Percentiles rank a stretch among this genome's conserved stretches.
Conservation (phyloP, 1,284 basidiomycete genomes). For the Puccinia sorghi region DNA sequence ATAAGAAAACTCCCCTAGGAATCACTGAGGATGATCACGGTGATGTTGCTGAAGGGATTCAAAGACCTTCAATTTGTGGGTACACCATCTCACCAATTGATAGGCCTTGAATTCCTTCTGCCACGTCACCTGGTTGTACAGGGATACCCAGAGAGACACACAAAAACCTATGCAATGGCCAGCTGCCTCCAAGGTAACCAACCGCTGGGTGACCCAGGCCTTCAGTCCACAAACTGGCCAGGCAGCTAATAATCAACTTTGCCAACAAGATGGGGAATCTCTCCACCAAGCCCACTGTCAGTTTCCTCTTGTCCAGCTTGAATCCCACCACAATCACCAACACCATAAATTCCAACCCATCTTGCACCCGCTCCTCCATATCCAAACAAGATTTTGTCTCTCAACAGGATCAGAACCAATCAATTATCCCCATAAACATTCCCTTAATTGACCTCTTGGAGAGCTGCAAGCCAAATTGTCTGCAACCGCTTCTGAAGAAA, state of each 20-base stretch:
- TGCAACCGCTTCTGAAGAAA: not conserved
- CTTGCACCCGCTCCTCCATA: not conserved
- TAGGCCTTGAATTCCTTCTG: not conserved
- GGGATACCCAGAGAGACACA: not conserved
- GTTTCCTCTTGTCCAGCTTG: not conserved
- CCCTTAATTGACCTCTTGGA: not conserved
- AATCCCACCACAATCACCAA: not conserved
- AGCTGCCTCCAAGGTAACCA: conserved; percentile 7
- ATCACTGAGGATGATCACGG: not conserved
- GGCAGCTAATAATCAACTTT: not conserved
- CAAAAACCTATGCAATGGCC: conserved; percentile 25
- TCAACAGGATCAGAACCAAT: conserved; percentile 8
- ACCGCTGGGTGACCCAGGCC: not conserved
- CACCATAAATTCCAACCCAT: not conserved
- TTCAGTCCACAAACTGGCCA: not conserved
- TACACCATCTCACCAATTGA: conserved; percentile 20
- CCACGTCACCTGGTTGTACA: conserved; percentile 22
- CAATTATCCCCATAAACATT: not conserved
- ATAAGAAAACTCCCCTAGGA: not conserved
- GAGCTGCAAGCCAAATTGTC: not conserved
- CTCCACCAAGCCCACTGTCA: not conserved
- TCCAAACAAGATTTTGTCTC: conserved; percentile 29
- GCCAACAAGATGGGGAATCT: not conserved
- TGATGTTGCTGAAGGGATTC: too few relatives aligned
- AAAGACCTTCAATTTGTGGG: not conserved